phyloP scores from a whole-genome alignment of 176 grass and related monocot genomes.

The Raddia guianensis region DNA sequence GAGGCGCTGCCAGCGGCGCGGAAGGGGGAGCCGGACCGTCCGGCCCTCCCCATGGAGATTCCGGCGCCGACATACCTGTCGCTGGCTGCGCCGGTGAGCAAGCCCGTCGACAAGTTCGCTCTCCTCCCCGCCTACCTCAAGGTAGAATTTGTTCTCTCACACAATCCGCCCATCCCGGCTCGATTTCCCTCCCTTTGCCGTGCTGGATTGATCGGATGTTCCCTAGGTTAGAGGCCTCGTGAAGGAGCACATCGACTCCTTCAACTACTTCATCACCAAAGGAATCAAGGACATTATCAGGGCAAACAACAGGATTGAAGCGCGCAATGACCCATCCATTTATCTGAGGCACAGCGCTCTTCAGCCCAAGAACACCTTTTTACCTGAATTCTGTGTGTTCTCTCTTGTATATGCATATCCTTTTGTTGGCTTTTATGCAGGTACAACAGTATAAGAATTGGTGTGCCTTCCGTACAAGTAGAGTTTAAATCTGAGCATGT shows the following conservation, averaged over 20 bases:
- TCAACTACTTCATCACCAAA: conserved; percentile 78
- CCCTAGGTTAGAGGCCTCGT: conserved; percentile 77
- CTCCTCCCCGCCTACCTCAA: conserved; percentile 85
- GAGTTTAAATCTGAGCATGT: conserved; percentile 41
- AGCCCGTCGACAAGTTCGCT: conserved; percentile 73
- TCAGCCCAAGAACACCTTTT: not conserved
- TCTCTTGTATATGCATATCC: not conserved
- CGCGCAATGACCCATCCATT: conserved; percentile 53
- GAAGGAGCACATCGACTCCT: conserved; percentile 89
- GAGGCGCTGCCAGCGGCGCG: no score
- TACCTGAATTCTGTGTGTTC: not conserved
- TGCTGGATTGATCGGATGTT: not conserved
- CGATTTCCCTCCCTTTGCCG: not conserved
- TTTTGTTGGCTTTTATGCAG: conserved; percentile 41
- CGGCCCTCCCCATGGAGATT: not conserved
- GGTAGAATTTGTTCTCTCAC: conserved; percentile 30
- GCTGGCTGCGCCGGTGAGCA: conserved; percentile 61
- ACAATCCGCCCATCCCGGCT: not conserved
- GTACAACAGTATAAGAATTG: conserved; percentile 61
- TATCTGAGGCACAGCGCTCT: conserved; percentile 57
- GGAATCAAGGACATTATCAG: conserved; percentile 80
- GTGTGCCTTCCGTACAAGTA: conserved; percentile 38
- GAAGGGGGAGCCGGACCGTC: no score
- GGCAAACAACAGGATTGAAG: conserved; percentile 61
- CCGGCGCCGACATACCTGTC: conserved; percentile 35